Conservation (phyloP, 2,329 filamentous ascomycete species). For the Apiospora aurea region DNA sequence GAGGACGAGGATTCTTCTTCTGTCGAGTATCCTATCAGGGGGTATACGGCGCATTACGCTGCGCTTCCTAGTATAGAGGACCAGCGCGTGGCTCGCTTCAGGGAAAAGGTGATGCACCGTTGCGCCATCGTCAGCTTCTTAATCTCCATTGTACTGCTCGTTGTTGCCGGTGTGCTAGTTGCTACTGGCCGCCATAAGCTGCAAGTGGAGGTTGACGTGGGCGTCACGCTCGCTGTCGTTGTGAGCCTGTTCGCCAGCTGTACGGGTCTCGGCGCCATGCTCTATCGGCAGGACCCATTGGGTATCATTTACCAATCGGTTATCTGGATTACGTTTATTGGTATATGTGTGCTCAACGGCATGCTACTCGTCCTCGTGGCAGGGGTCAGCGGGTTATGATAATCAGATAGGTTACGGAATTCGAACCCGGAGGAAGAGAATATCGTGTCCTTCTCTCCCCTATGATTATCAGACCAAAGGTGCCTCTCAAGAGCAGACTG, state of each 20-base stretch:
- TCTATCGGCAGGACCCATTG: slow-evolving; percentile 57
- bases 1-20: slow-evolving; percentile 62
- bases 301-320: slow-evolving; percentile 51
- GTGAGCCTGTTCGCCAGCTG: slow-evolving; percentile 70
- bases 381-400: slow-evolving; percentile 44
- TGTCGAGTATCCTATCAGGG: slow-evolving; percentile 55
- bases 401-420: neutral
- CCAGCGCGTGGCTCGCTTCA: slow-evolving; percentile 56
- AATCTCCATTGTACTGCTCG: slow-evolving; percentile 68
- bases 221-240: slow-evolving; percentile 73
- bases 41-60: slow-evolving; percentile 62
- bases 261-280: slow-evolving; percentile 64
- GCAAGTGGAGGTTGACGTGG: slow-evolving; percentile 73
- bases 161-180: slow-evolving; percentile 70
- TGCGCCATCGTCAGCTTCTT: slow-evolving; percentile 61
- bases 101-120: slow-evolving; percentile 63
- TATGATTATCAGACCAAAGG: neutral
- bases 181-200: slow-evolving; percentile 72
- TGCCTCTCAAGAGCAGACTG: neutral
- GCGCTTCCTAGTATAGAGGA: slow-evolving; percentile 59
- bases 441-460: neutral
- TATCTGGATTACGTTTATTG: slow-evolving; percentile 51
- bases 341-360: slow-evolving; percentile 57
- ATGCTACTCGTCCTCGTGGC: slow-evolving; percentile 60
- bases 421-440: neutral